phyloP scores from a whole-genome alignment of 208 protist genomes.

The Naegleria gruberi region DNA sequence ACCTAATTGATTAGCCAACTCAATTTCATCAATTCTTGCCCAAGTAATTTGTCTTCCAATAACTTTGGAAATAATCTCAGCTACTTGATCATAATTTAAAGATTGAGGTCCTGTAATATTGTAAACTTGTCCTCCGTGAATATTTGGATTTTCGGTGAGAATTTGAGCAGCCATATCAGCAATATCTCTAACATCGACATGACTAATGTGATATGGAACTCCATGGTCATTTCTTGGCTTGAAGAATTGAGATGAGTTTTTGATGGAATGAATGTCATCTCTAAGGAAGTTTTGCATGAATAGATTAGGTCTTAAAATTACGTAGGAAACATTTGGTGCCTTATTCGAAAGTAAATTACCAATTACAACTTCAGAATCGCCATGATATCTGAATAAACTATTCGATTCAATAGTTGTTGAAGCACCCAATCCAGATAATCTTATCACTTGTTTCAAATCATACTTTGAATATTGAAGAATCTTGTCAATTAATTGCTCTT shows the following conservation, averaged over 20 bases:
- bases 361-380: neutral
- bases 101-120: neutral
- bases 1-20: neutral
- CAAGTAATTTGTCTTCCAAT: neutral
- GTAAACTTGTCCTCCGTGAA: neutral
- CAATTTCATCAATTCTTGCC: neutral
- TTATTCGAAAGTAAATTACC: neutral
- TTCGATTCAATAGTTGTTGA: neutral
- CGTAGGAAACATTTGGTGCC: neutral
- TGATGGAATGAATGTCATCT: neutral
- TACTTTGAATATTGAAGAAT: neutral
- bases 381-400: neutral
- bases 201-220: neutral
- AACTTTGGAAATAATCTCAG: neutral
- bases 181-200: constrained; percentile 1
- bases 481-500: neutral
- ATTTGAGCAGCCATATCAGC: neutral
- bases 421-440: neutral
- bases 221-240: neutral
- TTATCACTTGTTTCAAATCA: neutral
- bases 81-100: neutral
- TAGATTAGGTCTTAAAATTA: neutral
- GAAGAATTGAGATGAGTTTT: neutral
- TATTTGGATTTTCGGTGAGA: neutral
- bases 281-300: neutral